Conservation (phyloP, 2,329 filamentous ascomycete species). For the Botrytis hyacinthi region DNA sequence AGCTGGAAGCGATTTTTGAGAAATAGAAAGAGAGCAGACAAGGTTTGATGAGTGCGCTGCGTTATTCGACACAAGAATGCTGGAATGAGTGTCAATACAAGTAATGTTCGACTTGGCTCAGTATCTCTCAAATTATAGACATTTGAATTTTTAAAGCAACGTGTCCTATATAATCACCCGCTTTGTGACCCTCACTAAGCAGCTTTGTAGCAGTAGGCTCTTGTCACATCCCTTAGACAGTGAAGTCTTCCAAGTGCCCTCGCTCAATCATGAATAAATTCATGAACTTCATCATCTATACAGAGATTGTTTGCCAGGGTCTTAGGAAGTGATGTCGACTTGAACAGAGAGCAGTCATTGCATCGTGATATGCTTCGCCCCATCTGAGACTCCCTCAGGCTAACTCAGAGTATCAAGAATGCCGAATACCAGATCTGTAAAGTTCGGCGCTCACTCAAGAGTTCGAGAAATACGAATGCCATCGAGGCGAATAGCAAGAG, state of each 20-base stretch:
- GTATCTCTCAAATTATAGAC: background rate
- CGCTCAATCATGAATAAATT: background rate
- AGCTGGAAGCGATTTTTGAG: slow-evolving; percentile 44
- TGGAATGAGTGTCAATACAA: background rate
- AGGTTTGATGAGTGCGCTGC: background rate
- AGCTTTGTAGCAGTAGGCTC: background rate
- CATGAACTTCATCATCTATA: background rate
- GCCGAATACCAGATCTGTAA: background rate
- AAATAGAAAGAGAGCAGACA: slow-evolving; percentile 37
- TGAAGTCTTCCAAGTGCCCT: background rate
- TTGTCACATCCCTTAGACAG: rapidly evolving
- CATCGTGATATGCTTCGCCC: background rate
- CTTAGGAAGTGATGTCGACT: background rate
- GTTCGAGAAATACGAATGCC: background rate
- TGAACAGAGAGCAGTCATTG: too few relatives aligned
- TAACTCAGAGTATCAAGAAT: background rate
- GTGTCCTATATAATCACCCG: background rate
- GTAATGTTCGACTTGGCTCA: background rate
- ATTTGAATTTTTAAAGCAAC: background rate
- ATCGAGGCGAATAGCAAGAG: background rate
- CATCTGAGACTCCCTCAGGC: background rate
- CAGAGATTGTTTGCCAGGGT: too few relatives aligned
- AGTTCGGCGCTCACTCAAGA: background rate
- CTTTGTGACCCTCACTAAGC: background rate
- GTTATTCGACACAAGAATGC: background rate